Conservation (phyloP, 1,139 yeast genomes). For the Yamadazyma songkhlaensis region DNA sequence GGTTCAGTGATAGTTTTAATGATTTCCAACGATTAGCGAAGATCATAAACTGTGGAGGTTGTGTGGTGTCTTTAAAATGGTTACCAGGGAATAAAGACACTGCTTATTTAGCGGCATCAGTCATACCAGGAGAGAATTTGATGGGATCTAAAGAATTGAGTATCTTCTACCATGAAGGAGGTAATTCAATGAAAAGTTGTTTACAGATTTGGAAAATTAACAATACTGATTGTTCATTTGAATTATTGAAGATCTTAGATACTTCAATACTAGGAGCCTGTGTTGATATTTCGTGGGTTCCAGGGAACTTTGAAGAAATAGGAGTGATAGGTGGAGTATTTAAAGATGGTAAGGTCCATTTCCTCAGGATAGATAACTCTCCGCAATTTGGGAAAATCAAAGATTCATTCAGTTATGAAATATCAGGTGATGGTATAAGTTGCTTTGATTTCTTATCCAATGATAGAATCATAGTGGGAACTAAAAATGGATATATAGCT, state of each 20-base stretch:
- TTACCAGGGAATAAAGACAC: slow-evolving; percentile 22
- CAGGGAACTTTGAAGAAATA: slow-evolving; percentile 20
- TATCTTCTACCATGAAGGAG: slow-evolving; percentile 20
- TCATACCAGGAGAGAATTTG: slow-evolving; percentile 26
- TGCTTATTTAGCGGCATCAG: slow-evolving; percentile 52
- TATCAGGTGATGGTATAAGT: slow-evolving; percentile 35
- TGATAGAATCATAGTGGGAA: slow-evolving; percentile 56
- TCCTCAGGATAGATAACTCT: slow-evolving; percentile 37
- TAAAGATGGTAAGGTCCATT: slow-evolving; percentile 61
- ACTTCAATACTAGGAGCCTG: slow-evolving; percentile 52
- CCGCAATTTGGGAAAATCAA: slow-evolving; percentile 20
- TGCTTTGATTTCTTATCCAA: slow-evolving; percentile 55
- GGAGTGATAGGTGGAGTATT: slow-evolving; percentile 54
- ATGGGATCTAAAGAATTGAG: slow-evolving; percentile 33
- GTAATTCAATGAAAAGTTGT: slow-evolving; percentile 27
- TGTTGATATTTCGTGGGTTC: slow-evolving; percentile 53
- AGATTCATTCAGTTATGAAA: slow-evolving; percentile 25
- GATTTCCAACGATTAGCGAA: slow-evolving; percentile 36
- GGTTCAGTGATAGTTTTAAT: slow-evolving; percentile 2
- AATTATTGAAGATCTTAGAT: slow-evolving; percentile 30
- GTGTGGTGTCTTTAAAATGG: slow-evolving; percentile 58
- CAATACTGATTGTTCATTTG: slow-evolving; percentile 19
- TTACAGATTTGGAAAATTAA: slow-evolving; percentile 50
- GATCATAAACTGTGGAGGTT: slow-evolving; percentile 54
- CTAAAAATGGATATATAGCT: slow-evolving; percentile 62